These are phyloP conservation scores for Alloteropsis angusta DNA, from an alignment of 202 grass and related monocot species.

Conservation along the genomic window DNA sequence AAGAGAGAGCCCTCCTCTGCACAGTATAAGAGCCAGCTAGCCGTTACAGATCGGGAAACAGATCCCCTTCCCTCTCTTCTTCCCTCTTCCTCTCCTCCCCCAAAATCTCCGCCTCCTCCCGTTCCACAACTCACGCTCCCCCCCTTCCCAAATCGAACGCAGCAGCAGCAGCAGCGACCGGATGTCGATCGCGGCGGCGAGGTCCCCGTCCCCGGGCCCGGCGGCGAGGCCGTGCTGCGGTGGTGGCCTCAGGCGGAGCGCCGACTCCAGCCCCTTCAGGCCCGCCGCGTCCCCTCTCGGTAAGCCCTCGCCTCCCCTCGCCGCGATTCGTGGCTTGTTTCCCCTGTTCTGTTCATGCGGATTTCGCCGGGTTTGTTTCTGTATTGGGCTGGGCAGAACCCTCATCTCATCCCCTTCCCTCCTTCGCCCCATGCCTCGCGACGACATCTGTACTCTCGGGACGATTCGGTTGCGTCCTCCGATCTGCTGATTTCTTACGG, in stretches of 20 bases:
- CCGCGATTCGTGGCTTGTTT: neutral
- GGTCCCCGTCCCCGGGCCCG: constrained; percentile 37
- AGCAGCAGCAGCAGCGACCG: neutral
- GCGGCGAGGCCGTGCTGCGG: constrained; percentile 13
- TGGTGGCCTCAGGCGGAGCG: constrained; percentile 32
- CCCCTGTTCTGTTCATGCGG: neutral
- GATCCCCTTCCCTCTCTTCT: neutral
- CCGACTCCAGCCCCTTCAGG: constrained; percentile 38
- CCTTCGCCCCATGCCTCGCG: neutral
- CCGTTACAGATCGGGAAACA: neutral
- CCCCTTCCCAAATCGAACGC: neutral
- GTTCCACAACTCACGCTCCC: neutral
- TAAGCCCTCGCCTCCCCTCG: neutral
- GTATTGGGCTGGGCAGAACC: neutral
- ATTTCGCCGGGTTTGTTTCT: neutral
- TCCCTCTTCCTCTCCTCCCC: neutral
- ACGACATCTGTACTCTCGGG: no score
- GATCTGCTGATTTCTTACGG: neutral
- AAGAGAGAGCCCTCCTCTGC: no score
- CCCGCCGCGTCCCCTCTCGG: neutral
- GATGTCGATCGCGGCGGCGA: constrained; percentile 30
- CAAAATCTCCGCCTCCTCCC: neutral
- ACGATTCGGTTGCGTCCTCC: neutral
- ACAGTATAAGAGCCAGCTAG: constrained; percentile 1
- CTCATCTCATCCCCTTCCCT: neutral